Evolutionary conservation across 805 yeast genomes (phyloP).

Genomic region (Torulaspora gathmanii): DNA sequence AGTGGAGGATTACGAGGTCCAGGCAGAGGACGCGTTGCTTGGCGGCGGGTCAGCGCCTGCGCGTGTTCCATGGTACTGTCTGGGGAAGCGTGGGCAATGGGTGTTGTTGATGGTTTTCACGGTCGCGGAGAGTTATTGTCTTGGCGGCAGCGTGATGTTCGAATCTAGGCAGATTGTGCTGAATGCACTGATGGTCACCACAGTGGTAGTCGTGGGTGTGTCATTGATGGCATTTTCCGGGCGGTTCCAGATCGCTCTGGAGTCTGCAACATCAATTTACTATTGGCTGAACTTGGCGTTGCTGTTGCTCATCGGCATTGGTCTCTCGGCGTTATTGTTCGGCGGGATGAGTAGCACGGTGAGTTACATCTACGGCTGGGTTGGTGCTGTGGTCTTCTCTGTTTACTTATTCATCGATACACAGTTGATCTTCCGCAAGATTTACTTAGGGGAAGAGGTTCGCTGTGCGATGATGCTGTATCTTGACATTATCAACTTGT

Average conservation of each 20-base stretch:
- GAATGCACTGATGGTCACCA: slow-evolving; percentile 66
- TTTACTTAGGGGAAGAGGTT: slow-evolving; percentile 80
- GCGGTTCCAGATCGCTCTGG: slow-evolving; percentile 26
- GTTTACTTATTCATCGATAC: slow-evolving; percentile 76
- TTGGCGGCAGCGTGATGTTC: slow-evolving; percentile 62
- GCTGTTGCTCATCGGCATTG: slow-evolving; percentile 66
- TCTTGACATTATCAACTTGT: slow-evolving; percentile 77
- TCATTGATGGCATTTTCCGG: slow-evolving; percentile 75
- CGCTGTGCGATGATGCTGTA: slow-evolving; percentile 73
- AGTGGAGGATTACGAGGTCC: slow-evolving; percentile 57
- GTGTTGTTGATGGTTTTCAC: slow-evolving; percentile 63
- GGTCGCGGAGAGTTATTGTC: slow-evolving; percentile 62
- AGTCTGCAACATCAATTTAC: slow-evolving; percentile 34
- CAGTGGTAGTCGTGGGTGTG: slow-evolving; percentile 68
- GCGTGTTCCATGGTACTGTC: slow-evolving; percentile 30
- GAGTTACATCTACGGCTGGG: slow-evolving; percentile 61
- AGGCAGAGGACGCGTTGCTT: slow-evolving; percentile 2
- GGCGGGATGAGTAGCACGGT: slow-evolving; percentile 53
- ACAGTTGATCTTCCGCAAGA: slow-evolving; percentile 68
- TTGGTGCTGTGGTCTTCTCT: slow-evolving; percentile 71
- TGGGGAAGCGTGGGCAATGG: slow-evolving; percentile 35
- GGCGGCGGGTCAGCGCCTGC: slow-evolving; percentile 3
- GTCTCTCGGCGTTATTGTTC: slow-evolving; percentile 60
- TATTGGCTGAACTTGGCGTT: slow-evolving; percentile 47
- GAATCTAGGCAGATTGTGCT: slow-evolving; percentile 60